These are phyloP conservation scores for Backusella liffmaniae DNA, from an alignment of 192 early-diverging fungal genomes.

Conservation along the genomic window DNA sequence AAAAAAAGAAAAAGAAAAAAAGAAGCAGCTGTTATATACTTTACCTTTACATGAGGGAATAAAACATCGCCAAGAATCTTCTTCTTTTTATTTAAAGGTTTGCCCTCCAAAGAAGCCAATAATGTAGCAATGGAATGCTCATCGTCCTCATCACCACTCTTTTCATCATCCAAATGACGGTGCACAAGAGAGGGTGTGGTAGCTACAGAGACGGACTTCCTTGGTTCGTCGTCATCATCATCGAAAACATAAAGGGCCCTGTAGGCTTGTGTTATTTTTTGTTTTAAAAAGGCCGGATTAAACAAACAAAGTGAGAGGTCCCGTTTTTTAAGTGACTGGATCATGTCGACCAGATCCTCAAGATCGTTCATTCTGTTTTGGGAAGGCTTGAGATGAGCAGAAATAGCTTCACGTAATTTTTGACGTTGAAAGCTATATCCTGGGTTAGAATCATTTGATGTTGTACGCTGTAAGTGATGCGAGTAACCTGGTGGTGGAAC, in stretches of 20 bases:
- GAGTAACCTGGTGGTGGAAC: neutral
- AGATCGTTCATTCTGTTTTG: constrained; percentile 11
- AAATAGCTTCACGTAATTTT: constrained; percentile 28
- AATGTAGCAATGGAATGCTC: constrained; percentile 8
- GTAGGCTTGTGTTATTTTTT: constrained; percentile 27
- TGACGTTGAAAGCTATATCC: constrained; percentile 8
- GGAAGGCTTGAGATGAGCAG: neutral
- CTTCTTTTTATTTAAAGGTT: constrained; percentile 31
- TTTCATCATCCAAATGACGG: constrained; percentile 9
- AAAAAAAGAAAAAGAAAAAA: neutral
- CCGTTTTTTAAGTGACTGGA: constrained; percentile 26
- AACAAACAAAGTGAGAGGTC: constrained; percentile 35
- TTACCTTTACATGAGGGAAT: constrained; percentile 41
- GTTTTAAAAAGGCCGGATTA: constrained; percentile 29
- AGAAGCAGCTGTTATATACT: neutral
- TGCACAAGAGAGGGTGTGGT: constrained; percentile 27
- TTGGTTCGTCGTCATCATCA: constrained; percentile 1
- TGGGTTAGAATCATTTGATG: constrained; percentile 5
- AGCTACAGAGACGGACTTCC: neutral
- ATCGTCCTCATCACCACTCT: neutral
- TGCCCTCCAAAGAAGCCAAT: constrained; percentile 19
- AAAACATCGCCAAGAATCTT: constrained; percentile 36
- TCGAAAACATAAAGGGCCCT: constrained; percentile 21
- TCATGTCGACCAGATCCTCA: constrained; percentile 34
- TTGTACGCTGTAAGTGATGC: constrained; percentile 5